Evolutionary conservation across 163 green algal species (phyloP), one percentile per base, ranked within the genome.

Genomic region (Volvox carteri): DNA sequence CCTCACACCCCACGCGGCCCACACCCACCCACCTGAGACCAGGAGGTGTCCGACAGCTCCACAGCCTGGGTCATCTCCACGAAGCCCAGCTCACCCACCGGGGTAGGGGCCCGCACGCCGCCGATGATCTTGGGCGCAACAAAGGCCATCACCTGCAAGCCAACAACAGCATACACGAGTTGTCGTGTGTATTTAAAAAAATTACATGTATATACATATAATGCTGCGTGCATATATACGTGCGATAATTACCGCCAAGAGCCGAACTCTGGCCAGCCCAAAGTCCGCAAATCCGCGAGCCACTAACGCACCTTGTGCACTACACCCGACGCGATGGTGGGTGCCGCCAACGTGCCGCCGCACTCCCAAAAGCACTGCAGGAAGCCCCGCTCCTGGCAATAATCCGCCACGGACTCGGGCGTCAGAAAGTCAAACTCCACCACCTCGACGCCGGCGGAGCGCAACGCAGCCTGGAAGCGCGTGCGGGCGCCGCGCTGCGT

Each of bases 81-180:
- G 90, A 98, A 98, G 8, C 98, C 98, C 4, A 99, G 94, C 84
- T 99, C 98, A 1, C 98, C 98, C 23, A 99, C 95, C 8, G 98
- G 98, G 2, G 96, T 98, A 76, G 98, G 97, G 25, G 98, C 97
- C 4, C 92, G 90, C 19, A 91, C 92, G 23, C 98, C 98, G 9
- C 98, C 98, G 58, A 99, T 98, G 93, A 99, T 96, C 92, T 99
- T 99, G 58, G 98, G 98, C 23, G 98, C 98, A 6, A 99, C 93
- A 87, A 99, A 99, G 6, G 98, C 97, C 94, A 99, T 94, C 44
- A 91, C 87, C 87, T 91, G 78, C 12, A 11, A 60, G n/a, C 50
- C 50, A 44, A 33, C 39, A 9, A 25, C 46, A 77, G 14, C n/a
- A n/a, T n/a, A n/a, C n/a, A n/a, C n/a, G n/a, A n/a, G n/a, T n/a